These are phyloP conservation scores for Pulveroboletus ravenelii DNA, from an alignment of 768 basidiomycete species.

Conservation along the genomic window DNA sequence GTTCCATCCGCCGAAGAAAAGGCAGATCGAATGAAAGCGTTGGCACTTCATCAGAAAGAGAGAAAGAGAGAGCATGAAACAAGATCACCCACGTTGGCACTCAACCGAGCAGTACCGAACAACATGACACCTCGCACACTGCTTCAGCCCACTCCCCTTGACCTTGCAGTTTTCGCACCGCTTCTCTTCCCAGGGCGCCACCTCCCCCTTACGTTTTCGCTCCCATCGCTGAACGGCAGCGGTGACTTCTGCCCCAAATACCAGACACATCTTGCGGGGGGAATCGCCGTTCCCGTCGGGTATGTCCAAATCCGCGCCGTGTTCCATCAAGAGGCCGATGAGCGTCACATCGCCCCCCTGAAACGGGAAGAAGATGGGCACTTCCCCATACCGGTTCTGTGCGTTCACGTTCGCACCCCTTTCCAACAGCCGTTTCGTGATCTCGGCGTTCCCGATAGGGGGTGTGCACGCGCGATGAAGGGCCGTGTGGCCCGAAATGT, in stretches of 20 bases:
- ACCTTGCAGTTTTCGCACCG: slow-evolving; percentile 39
- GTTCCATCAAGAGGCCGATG: slow-evolving; percentile 47
- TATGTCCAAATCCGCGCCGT: slow-evolving; percentile 42
- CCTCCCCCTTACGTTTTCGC: slow-evolving; percentile 40
- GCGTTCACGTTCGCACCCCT: slow-evolving; percentile 46
- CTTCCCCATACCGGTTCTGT: slow-evolving; percentile 46
- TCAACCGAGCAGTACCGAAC: slow-evolving; percentile 49
- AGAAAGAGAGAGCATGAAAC: too few species aligned
- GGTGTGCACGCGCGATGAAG: slow-evolving; percentile 43
- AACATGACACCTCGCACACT: slow-evolving; percentile 42
- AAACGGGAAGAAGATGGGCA: slow-evolving; percentile 35
- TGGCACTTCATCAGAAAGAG: not conserved
- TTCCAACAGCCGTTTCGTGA: slow-evolving; percentile 39
- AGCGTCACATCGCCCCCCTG: slow-evolving; percentile 29
- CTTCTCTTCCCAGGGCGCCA: slow-evolving; percentile 39
- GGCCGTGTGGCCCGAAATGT: slow-evolving; percentile 47
- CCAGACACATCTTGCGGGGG: slow-evolving; percentile 28
- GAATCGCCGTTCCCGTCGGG: slow-evolving; percentile 37
- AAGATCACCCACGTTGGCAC: slow-evolving; percentile 45
- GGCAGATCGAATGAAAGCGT: too few species aligned
- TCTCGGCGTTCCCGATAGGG: slow-evolving; percentile 19
- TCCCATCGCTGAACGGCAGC: slow-evolving; percentile 45
- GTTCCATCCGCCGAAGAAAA: slow-evolving; percentile 1
- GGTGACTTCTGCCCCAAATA: slow-evolving; percentile 41
- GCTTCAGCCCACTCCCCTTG: slow-evolving; percentile 32